phyloP scores from a whole-genome alignment of 1,284 basidiomycete species.

The Cystobasidium sp. region DNA sequence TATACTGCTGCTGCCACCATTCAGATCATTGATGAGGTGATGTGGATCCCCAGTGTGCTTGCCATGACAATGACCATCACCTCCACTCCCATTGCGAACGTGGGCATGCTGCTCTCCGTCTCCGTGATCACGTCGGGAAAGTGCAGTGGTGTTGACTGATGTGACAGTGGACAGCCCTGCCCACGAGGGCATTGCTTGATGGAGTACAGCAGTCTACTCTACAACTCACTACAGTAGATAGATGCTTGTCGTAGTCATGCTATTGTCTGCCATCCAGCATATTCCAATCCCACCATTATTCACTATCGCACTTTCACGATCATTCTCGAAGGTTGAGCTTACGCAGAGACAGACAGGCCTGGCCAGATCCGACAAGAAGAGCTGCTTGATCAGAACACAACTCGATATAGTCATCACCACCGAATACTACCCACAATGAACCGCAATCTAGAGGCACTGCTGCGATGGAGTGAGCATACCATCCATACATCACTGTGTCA shows the following conservation, averaged over 20 bases:
- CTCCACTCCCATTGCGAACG: background rate
- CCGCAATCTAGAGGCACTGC: conserved; percentile 40
- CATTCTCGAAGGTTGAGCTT: too few relatives aligned
- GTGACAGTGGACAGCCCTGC: background rate
- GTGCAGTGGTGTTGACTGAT: background rate
- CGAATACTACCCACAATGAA: conserved; percentile 20
- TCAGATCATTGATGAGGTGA: too few relatives aligned
- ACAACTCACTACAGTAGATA: too few relatives aligned
- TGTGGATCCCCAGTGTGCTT: too few relatives aligned
- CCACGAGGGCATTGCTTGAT: conserved; percentile 10
- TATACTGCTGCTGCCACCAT: too few relatives aligned
- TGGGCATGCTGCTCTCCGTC: background rate
- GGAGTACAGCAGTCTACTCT: too few relatives aligned
- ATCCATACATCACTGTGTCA: background rate
- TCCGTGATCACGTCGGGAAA: background rate
- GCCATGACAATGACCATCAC: too few relatives aligned
- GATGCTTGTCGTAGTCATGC: too few relatives aligned
- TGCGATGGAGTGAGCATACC: conserved; percentile 35
- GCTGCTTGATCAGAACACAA: background rate
- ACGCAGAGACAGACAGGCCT: too few relatives aligned
- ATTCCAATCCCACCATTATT: too few relatives aligned
- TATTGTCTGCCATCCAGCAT: too few relatives aligned
- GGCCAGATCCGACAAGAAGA: background rate
- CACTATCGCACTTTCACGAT: too few relatives aligned
- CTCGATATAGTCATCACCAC: background rate